Evolutionary conservation across 169 alveolate genomes (phyloP).

Genomic region (Plasmodium reichenowi): DNA sequence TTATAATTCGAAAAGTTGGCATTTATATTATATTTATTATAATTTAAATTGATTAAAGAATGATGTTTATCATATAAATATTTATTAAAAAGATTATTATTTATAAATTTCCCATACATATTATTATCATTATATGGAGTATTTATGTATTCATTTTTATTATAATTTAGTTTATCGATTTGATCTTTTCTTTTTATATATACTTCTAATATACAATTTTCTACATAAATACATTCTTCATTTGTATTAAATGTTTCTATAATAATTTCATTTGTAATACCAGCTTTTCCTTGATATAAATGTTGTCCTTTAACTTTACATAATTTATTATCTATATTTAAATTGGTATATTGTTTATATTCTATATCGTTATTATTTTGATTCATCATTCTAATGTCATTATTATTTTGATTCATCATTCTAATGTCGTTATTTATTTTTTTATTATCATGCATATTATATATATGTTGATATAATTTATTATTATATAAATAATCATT

Average conservation of each 20-base stretch:
- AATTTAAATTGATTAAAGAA: conserved; percentile 17
- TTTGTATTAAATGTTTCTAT: conserved; percentile 42
- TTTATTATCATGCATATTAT: neutral
- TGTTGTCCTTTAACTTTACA: conserved; percentile 70
- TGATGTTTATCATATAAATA: conserved; percentile 32
- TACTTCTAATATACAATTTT: conserved; percentile 48
- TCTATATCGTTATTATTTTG: conserved; percentile 27
- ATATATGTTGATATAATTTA: neutral
- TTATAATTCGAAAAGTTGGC: conserved; percentile 67
- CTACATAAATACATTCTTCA: conserved; percentile 62
- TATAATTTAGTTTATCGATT: conserved; percentile 42
- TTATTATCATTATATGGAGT: neutral
- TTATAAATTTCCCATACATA: conserved; percentile 31
- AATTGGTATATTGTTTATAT: conserved; percentile 11
- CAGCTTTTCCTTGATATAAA: conserved; percentile 57
- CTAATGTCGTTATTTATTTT: neutral
- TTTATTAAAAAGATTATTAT: conserved; percentile 26
- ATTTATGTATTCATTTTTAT: neutral
- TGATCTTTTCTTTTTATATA: conserved; percentile 53
- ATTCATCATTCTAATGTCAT: no score
- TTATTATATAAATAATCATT: neutral
- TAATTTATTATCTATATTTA: conserved; percentile 10
- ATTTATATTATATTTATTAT: conserved; percentile 64
- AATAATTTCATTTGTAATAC: conserved; percentile 32
- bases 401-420: neutral